These are phyloP conservation scores for Thermothielavioides terrestris DNA, from an alignment of 495 filamentous ascomycete species.

Conservation along the genomic window DNA sequence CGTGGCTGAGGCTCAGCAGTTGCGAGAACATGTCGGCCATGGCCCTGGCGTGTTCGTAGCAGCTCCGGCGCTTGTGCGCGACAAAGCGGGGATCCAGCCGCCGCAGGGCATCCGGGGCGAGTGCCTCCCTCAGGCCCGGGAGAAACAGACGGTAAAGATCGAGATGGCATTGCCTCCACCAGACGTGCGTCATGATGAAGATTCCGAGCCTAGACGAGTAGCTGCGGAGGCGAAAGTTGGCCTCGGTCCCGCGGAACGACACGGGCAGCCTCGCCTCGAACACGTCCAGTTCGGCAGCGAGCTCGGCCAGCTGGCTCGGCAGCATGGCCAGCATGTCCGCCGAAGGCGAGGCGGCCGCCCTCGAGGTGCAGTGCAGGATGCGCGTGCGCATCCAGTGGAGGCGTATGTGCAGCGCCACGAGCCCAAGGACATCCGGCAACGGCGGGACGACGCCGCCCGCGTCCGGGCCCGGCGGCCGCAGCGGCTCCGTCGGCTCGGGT, in stretches of 20 bases:
- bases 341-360: constrained; percentile 25
- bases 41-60: constrained; percentile 40
- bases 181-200: constrained; percentile 44
- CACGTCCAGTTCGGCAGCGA: constrained; percentile 33
- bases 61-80: constrained; percentile 28
- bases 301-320: constrained; percentile 31
- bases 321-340: constrained; percentile 30
- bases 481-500: constrained; percentile 37
- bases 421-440: constrained; percentile 40
- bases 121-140: constrained; percentile 35
- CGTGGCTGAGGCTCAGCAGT: constrained; percentile 31
- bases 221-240: constrained; percentile 39
- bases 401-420: constrained; percentile 40
- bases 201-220: constrained; percentile 40
- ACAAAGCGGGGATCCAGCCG: constrained; percentile 34
- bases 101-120: constrained; percentile 28
- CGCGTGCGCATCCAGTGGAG: constrained; percentile 39
- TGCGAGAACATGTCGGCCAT: constrained; percentile 42
- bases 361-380: constrained; percentile 36
- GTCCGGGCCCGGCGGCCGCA: constrained; percentile 27
- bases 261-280: constrained; percentile 39
- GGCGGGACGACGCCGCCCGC: constrained; percentile 15
- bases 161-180: constrained; percentile 43
- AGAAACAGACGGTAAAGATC: constrained; percentile 42
- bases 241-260: constrained; percentile 41